phyloP scores from a whole-genome alignment of 106 monocot species.

The Chionographis japonica region DNA sequence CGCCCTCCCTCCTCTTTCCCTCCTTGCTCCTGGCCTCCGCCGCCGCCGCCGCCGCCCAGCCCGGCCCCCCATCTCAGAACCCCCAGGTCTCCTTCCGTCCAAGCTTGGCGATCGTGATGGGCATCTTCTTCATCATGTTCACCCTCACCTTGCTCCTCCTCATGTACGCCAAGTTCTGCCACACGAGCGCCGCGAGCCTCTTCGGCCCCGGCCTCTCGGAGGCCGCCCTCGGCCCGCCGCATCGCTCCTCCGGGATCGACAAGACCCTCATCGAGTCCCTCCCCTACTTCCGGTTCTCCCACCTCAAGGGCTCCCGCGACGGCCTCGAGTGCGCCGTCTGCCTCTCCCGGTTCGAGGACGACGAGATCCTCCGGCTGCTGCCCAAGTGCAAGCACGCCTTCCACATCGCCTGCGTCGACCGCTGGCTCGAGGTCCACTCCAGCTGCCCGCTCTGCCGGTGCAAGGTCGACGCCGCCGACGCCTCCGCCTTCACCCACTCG shows the following conservation, averaged over 20 bases:
- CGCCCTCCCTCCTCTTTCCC: no score
- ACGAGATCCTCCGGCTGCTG: constrained; percentile 59
- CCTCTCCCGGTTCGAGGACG: constrained; percentile 48
- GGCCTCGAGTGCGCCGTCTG: constrained; percentile 88
- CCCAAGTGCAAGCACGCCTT: constrained; percentile 84
- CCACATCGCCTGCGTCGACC: constrained; percentile 72
- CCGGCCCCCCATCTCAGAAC: no score
- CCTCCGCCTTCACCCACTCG: constrained; percentile 28
- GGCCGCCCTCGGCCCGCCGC: neutral
- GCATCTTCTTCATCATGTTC: constrained; percentile 68
- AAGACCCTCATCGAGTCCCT: constrained; percentile 70
- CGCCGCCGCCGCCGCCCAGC: no score
- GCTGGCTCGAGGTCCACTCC: constrained; percentile 66
- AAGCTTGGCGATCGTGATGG: constrained; percentile 53
- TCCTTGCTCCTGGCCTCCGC: no score
- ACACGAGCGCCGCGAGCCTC: constrained; percentile 7
- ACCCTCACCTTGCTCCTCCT: constrained; percentile 56
- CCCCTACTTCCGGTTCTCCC: constrained; percentile 73
- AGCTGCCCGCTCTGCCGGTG: constrained; percentile 77
- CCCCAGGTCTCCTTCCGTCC: constrained; percentile 20
- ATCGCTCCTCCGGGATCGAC: constrained; percentile 44
- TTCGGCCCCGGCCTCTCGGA: neutral
- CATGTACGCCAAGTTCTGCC: constrained; percentile 70
- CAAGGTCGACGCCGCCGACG: constrained; percentile 35
- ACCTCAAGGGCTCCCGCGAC: constrained; percentile 35